Conservation (phyloP, 2,329 filamentous ascomycete genomes). For the Trichoderma koningii region DNA sequence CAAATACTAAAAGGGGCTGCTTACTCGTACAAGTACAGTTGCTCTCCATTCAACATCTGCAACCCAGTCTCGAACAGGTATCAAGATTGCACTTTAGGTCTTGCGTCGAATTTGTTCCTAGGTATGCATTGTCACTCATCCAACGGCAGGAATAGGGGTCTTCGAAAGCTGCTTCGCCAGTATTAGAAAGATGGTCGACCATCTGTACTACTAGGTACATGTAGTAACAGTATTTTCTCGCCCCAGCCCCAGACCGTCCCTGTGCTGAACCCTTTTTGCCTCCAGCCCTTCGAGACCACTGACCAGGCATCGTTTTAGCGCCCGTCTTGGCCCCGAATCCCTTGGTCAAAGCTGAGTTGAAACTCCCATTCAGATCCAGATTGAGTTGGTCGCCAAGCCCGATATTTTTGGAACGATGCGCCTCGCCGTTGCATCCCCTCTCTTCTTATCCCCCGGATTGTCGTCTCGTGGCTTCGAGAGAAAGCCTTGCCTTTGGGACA, state of each 20-base stretch:
- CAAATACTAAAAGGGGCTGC: no score
- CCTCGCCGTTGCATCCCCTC: background rate
- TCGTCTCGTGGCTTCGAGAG: no score
- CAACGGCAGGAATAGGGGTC: no score
- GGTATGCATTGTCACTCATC: no score
- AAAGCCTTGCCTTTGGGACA: no score
- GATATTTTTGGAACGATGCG: slow-evolving; percentile 1
- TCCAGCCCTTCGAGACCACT: background rate
- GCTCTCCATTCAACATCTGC: no score
- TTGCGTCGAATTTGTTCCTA: no score
- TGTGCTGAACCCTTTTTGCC: background rate
- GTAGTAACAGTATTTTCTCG: background rate
- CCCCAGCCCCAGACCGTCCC: background rate
- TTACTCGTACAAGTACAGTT: no score
- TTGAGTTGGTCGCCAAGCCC: slow-evolving; percentile 20
- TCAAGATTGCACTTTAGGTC: no score
- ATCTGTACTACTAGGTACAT: background rate
- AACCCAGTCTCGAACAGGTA: no score
- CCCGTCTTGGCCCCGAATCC: slow-evolving; percentile 4
- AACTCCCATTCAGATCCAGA: background rate
- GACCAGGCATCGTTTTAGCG: slow-evolving; percentile 18
- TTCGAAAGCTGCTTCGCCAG: no score
- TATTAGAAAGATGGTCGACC: no score
- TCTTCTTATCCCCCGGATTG: background rate
- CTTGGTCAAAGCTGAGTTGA: background rate